Percentiles rank a stretch among this genome's conserved stretches.
Conservation (phyloP, 2,329 filamentous ascomycete species). For the Fusarium succisae region DNA sequence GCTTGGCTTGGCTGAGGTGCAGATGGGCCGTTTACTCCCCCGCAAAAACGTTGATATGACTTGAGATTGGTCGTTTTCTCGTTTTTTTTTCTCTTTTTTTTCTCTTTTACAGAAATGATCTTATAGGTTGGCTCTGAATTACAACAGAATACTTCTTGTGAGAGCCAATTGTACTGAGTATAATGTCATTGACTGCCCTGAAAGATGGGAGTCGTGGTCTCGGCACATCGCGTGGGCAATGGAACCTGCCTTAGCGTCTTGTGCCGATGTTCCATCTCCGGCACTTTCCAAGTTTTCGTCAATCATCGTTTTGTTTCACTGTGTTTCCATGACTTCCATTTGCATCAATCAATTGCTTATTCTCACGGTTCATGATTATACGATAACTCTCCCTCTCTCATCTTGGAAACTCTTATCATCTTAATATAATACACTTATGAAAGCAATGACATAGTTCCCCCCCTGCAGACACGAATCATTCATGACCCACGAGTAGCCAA, state of each 20-base stretch:
- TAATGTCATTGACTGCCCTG: not conserved
- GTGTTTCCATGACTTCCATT: not conserved
- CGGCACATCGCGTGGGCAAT: conserved; percentile 8
- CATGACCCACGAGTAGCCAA: conserved; percentile 22
- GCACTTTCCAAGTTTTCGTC: conserved; percentile 18
- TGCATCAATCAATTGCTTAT: conserved; percentile 3
- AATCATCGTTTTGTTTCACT: not conserved
- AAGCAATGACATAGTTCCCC: conserved; percentile 7
- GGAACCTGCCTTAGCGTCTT: conserved; percentile 26
- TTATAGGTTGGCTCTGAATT: too few species aligned
- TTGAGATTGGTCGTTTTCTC: too few species aligned
- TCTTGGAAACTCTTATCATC: not conserved
- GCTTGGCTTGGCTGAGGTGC: not conserved
- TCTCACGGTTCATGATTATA: not conserved
- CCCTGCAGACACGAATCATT: conserved; percentile 2
- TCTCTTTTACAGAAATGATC: too few species aligned
- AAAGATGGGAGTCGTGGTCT: not conserved
- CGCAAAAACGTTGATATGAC: too few species aligned
- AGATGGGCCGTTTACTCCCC: not conserved
- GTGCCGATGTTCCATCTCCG: conserved; percentile 3
- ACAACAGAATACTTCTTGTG: not conserved
- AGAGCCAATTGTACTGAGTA: not conserved
- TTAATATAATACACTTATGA: not conserved
- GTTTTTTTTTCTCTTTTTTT: too few species aligned
- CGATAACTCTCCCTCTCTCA: not conserved